Conservation (phyloP, 1,284 basidiomycete species). For the Prillingera fragicola region DNA sequence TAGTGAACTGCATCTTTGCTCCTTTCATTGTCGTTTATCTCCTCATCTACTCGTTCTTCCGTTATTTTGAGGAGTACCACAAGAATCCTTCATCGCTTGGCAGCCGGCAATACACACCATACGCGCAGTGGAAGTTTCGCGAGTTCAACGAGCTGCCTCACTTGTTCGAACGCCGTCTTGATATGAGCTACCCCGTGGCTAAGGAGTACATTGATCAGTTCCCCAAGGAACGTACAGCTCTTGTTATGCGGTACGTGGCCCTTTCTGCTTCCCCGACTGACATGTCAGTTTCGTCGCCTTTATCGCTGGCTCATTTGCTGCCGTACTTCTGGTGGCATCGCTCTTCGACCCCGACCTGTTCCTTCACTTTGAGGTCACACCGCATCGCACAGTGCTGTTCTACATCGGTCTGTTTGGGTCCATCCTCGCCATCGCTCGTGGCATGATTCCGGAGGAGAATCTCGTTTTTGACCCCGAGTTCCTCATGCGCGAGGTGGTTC, state of each 20-base stretch:
- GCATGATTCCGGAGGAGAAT: conserved; percentile 94
- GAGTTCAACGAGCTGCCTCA: conserved; percentile 99
- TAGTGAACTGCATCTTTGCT: conserved; percentile 87
- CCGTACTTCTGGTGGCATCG: conserved; percentile 84
- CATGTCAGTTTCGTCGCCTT: conserved; percentile 80
- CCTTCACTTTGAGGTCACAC: conserved; percentile 89
- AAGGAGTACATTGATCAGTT: conserved; percentile 97
- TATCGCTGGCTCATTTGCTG: conserved; percentile 90
- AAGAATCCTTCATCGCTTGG: conserved; percentile 94
- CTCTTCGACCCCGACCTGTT: conserved; percentile 88
- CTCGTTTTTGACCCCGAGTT: conserved; percentile 88
- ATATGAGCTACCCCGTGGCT: conserved; percentile 80
- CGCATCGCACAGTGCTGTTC: conserved; percentile 86
- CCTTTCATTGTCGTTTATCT: conserved; percentile 98
- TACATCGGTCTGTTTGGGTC: conserved; percentile 84
- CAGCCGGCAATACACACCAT: conserved; percentile 84
- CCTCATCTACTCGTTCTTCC: conserved; percentile 97
- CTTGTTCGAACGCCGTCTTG: conserved; percentile 76
- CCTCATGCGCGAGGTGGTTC: conserved; percentile 82
- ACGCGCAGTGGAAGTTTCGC: conserved; percentile 96
- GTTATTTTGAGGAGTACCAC: conserved; percentile 99
- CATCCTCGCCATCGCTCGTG: conserved; percentile 78
- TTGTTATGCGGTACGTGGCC: conserved; percentile 70
- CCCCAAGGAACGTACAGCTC: conserved; percentile 84
- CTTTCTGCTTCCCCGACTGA: neutral